Conservation (phyloP, 768 basidiomycete genomes). For the Obba rivulosa region DNA sequence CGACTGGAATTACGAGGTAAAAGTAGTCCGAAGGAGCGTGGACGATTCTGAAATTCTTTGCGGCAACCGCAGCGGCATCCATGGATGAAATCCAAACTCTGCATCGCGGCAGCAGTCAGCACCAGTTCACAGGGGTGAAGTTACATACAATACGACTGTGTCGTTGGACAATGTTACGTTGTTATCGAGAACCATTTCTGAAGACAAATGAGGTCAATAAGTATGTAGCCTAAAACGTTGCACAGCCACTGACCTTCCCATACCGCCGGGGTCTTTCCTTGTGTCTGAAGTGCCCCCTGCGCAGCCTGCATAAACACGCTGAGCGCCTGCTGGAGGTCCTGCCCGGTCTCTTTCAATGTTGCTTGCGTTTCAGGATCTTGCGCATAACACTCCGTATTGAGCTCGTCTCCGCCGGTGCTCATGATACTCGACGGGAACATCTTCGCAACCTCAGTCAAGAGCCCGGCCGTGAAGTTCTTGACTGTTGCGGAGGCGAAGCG, state of each 20-base stretch:
- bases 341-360: constrained; percentile 23
- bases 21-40: constrained; percentile 74
- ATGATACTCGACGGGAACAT: constrained; percentile 29
- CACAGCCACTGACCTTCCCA: constrained; percentile 30
- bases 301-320: constrained; percentile 28
- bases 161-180: constrained; percentile 29
- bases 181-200: constrained; percentile 32
- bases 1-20: constrained; percentile 46
- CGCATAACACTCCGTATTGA: constrained; percentile 34
- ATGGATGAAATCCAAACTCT: constrained; percentile 72
- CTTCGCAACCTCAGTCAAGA: constrained; percentile 26
- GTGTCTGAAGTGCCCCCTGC: constrained; percentile 23
- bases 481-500: constrained; percentile 30
- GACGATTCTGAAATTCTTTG: constrained; percentile 56
- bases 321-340: constrained; percentile 37
- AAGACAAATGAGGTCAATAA: not conserved
- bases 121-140: constrained; percentile 2
- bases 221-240: not conserved
- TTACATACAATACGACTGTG: constrained; percentile 51
- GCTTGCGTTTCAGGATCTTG: constrained; percentile 29
- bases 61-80: constrained; percentile 53
- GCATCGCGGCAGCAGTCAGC: not conserved
- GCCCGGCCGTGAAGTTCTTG: constrained; percentile 25
- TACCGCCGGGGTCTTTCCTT: constrained; percentile 44
- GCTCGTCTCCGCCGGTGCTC: constrained; percentile 43